phyloP scores from a whole-genome alignment of 495 filamentous ascomycete genomes.

The Paragyromitra xinjiangensis region DNA sequence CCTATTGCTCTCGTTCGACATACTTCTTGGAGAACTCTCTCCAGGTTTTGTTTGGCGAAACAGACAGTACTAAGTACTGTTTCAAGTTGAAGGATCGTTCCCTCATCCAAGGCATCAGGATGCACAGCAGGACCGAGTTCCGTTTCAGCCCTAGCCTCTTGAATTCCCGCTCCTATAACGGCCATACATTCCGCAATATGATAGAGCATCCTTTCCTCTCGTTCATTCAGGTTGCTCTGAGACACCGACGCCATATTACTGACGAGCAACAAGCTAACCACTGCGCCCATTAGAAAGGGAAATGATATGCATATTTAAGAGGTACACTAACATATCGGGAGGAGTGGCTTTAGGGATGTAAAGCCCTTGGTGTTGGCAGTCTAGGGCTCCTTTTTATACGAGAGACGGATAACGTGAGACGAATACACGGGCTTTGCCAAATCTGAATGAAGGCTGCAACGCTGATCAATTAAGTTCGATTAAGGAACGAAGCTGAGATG shows the following conservation, averaged over 20 bases:
- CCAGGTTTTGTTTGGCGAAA: accelerated
- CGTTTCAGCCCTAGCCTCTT: neutral
- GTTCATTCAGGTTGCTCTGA: neutral
- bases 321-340: neutral
- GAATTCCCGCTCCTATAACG: neutral
- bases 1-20: neutral
- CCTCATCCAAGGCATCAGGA: neutral
- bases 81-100: neutral
- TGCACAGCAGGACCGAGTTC: neutral
- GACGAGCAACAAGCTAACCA: neutral
- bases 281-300: neutral
- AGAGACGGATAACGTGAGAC: neutral
- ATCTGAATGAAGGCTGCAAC: neutral
- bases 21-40: neutral
- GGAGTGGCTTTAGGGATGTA: neutral
- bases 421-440: neutral
- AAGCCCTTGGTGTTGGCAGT: neutral
- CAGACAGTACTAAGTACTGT: no score
- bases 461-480: neutral
- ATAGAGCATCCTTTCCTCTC: neutral
- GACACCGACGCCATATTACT: neutral
- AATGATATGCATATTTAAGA: neutral
- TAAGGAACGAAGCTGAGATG: neutral
- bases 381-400: neutral
- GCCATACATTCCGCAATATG: neutral